These are phyloP conservation scores for Suhomyces atakaporum DNA, from an alignment of 1,139 yeast genomes.

Conservation along the genomic window DNA sequence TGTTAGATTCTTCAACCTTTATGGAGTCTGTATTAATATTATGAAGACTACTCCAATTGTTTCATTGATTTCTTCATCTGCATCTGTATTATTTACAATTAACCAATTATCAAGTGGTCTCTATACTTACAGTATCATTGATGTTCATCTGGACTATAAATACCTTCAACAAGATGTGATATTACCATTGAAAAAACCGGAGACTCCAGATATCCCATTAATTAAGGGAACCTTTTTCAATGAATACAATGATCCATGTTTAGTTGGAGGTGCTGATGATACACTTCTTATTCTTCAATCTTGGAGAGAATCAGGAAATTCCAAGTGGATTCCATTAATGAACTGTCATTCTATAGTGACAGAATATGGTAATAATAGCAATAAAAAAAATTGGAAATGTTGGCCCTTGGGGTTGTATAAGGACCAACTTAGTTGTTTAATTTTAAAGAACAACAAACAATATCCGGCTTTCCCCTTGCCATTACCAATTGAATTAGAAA, in stretches of 20 bases:
- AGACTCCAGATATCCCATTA: slow-evolving; percentile 30
- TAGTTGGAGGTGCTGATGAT: slow-evolving; percentile 72
- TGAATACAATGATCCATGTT: slow-evolving; percentile 83
- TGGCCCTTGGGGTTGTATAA: slow-evolving; percentile 88
- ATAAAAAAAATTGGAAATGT: slow-evolving; percentile 56
- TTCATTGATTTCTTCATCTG: slow-evolving; percentile 38
- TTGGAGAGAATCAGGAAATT: slow-evolving; percentile 78
- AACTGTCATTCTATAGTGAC: slow-evolving; percentile 63
- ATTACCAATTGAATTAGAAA: slow-evolving; percentile 74
- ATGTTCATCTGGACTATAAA: slow-evolving; percentile 37
- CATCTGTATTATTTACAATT: slow-evolving; percentile 34
- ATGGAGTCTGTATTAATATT: slow-evolving; percentile 44
- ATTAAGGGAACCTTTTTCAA: slow-evolving; percentile 78
- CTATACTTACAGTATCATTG: slow-evolving; percentile 41
- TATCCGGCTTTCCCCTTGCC: slow-evolving; percentile 78
- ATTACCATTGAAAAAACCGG: slow-evolving; percentile 35
- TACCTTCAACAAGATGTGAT: slow-evolving; percentile 44
- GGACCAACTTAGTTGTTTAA: slow-evolving; percentile 70
- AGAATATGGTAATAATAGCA: slow-evolving; percentile 49
- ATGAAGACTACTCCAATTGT: slow-evolving; percentile 44
- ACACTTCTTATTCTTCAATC: slow-evolving; percentile 66
- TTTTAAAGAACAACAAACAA: slow-evolving; percentile 58
- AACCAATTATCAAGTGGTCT: slow-evolving; percentile 32
- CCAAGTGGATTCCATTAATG: slow-evolving; percentile 87
- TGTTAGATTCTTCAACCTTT: slow-evolving; percentile 40